Percentiles rank a stretch among this genome's conserved stretches.
Evolutionary conservation across 2,329 filamentous ascomycete genomes (phyloP).

Genomic region (Stemphylium vesicarium): DNA sequence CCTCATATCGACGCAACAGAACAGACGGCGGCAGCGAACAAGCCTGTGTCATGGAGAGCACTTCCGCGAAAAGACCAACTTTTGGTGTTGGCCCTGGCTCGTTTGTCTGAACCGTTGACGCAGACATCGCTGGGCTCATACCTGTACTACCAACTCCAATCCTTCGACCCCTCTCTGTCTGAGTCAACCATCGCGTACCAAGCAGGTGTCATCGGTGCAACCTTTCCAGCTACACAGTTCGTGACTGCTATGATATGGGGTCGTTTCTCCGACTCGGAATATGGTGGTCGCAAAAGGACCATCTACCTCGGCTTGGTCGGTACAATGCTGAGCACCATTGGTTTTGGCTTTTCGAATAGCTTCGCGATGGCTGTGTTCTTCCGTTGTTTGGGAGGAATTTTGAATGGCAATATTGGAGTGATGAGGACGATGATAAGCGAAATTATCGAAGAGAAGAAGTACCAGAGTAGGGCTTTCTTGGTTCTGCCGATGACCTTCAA

Average conservation of each 20-base stretch:
- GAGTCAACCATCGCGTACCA: slow-evolving; percentile 74
- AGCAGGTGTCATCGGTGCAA: slow-evolving; percentile 77
- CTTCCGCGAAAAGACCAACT: slow-evolving; percentile 80
- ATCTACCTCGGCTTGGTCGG: slow-evolving; percentile 78
- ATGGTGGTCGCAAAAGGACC: slow-evolving; percentile 74
- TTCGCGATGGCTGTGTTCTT: slow-evolving; percentile 70
- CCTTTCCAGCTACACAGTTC: slow-evolving; percentile 83
- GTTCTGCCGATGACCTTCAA: slow-evolving; percentile 74
- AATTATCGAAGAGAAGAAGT: slow-evolving; percentile 73
- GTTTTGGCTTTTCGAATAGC: slow-evolving; percentile 71
- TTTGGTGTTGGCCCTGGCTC: slow-evolving; percentile 75
- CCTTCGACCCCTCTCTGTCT: slow-evolving; percentile 67
- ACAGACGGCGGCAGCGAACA: slow-evolving; percentile 39
- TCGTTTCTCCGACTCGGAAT: slow-evolving; percentile 67
- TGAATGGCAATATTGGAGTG: slow-evolving; percentile 77
- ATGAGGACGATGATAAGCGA: slow-evolving; percentile 78
- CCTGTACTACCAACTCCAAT: slow-evolving; percentile 88
- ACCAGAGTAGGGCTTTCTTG: slow-evolving; percentile 61
- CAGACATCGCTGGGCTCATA: slow-evolving; percentile 71
- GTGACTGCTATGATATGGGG: slow-evolving; percentile 85
- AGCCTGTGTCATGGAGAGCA: slow-evolving; percentile 70
- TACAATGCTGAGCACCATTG: slow-evolving; percentile 68
- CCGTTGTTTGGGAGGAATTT: slow-evolving; percentile 67
- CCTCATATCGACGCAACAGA: slow-evolving; percentile 32
- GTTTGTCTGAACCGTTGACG: slow-evolving; percentile 81